Percentiles rank a stretch among this genome's conserved stretches.
Conservation (phyloP, 73 alveolate genomes). For the Paramecium tetraurelia region DNA sequence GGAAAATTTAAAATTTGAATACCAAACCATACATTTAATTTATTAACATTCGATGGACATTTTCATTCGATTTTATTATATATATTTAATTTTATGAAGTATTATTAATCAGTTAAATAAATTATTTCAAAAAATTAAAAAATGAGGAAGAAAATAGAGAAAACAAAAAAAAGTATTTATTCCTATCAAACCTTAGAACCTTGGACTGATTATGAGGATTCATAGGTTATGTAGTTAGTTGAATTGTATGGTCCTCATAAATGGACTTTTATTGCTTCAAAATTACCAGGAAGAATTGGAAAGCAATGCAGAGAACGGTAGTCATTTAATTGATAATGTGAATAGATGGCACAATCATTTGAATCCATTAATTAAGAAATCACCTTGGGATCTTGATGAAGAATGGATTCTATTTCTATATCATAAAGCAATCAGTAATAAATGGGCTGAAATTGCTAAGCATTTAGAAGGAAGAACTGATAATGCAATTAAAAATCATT, state of each 20-base stretch:
- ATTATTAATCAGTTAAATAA: background rate
- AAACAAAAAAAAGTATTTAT: background rate
- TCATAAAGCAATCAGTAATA: conserved; percentile 92
- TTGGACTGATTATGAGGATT: conserved; percentile 98
- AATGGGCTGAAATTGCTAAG: conserved; percentile 95
- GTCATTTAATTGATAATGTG: background rate
- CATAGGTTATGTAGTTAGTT: conserved; percentile 85
- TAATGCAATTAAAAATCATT: conserved; percentile 79
- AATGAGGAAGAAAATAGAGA: conserved; percentile 15
- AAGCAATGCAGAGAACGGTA: conserved; percentile 94
- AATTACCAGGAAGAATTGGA: conserved; percentile 96
- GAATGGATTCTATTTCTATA: conserved; percentile 93
- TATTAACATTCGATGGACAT: background rate
- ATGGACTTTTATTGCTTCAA: conserved; percentile 94
- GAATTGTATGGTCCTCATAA: conserved; percentile 96
- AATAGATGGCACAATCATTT: conserved; percentile 97
- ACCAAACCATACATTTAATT: too few species aligned
- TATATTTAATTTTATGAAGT: background rate
- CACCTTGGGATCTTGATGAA: conserved; percentile 93
- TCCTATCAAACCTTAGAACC: conserved; percentile 58
- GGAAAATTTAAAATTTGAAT: too few species aligned
- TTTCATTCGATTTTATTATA: background rate
- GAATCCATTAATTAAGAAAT: conserved; percentile 94
- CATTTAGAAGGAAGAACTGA: conserved; percentile 78
- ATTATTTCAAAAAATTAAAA: background rate